Evolutionary conservation across 2,329 filamentous ascomycete genomes (phyloP).

Genomic region (Stylonectria norvegica): DNA sequence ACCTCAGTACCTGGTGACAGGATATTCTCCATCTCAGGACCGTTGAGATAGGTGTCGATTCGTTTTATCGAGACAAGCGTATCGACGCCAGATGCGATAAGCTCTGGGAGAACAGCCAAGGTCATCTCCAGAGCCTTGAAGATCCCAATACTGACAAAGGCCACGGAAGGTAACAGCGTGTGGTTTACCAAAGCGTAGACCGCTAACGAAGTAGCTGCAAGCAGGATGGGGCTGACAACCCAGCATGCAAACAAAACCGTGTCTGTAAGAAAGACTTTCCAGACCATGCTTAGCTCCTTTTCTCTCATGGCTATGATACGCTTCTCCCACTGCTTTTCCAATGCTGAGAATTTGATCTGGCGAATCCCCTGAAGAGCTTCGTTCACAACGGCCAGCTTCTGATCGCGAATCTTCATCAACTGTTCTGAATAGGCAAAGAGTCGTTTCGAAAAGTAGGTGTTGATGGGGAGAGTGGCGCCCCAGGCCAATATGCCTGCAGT

Average conservation of each 20-base stretch:
- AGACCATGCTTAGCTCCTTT: slow-evolving; percentile 63
- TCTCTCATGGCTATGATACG: slow-evolving; percentile 62
- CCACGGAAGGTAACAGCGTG: slow-evolving; percentile 65
- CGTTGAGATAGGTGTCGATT: slow-evolving; percentile 67
- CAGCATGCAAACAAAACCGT: slow-evolving; percentile 62
- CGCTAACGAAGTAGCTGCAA: slow-evolving; percentile 68
- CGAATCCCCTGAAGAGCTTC: slow-evolving; percentile 76
- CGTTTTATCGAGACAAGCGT: slow-evolving; percentile 69
- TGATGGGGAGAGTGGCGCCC: slow-evolving; percentile 63
- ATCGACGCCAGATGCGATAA: slow-evolving; percentile 68
- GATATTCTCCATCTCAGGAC: slow-evolving; percentile 59
- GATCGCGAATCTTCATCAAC: slow-evolving; percentile 72
- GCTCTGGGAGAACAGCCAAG: slow-evolving; percentile 67
- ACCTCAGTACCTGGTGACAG: slow-evolving; percentile 57
- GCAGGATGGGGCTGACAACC: slow-evolving; percentile 69
- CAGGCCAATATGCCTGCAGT: slow-evolving; percentile 63
- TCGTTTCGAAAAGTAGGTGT: slow-evolving; percentile 61
- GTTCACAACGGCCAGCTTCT: slow-evolving; percentile 71
- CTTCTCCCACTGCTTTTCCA: slow-evolving; percentile 71
- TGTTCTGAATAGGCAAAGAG: slow-evolving; percentile 64
- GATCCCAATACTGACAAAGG: slow-evolving; percentile 74
- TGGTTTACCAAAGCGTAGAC: slow-evolving; percentile 64
- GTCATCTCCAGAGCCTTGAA: slow-evolving; percentile 72
- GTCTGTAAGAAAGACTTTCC: slow-evolving; percentile 64
- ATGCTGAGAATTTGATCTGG: slow-evolving; percentile 79